Evolutionary conservation across 208 protist species (phyloP), one percentile per base, ranked within the genome.

Genomic region (Leishmania aethiopica): DNA sequence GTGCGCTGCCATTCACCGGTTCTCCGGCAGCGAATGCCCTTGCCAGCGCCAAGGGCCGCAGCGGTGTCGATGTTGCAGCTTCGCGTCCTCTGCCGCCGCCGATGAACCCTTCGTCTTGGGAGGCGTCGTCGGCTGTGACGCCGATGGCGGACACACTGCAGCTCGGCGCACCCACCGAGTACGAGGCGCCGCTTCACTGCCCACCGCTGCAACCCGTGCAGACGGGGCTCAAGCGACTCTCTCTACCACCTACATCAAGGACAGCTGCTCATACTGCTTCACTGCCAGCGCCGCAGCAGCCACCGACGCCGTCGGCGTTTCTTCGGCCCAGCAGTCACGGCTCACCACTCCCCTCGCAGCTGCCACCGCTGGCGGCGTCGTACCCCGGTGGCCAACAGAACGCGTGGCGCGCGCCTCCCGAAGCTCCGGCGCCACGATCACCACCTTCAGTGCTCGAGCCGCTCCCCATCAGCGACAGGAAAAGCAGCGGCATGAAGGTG

Each of bases 381-480:
- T n/a, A 49, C 35, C 75, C 72, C 53, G 59, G 51, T 67, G 59
- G 45, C 42, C 40, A 55, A 42, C 71, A 42, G 37, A 80, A 72
- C 32, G 78, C 64, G 74, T 80, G 83, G 78, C 49, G 7, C 25
- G 57, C 77, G 37, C 72, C 74, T 17, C 75, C 75, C 28, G 15
- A 49, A 17, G 37, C 78, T 4, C 10, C 72, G 10, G 40, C 59
- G 49, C 59, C 32, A 13, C 47, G 32, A 45, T 37, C 59, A n/a
- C 49, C 19, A 3, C 84, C 84, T 25, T 67, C 84, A 15, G 49
- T 84, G 49, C 84, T 84, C 70, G 77, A 74, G 13, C 84, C 84
- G 1, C 80, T 87, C 13, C 19, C 66, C 47, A 71, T 45, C 42
- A 42, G 45, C 45, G 70, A 35, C 70, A n/a, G 45, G 69, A 22